Percentiles rank a stretch among this genome's conserved stretches.
Conservation (phyloP, 495 filamentous ascomycete species). For the Bryoglossum gracile region DNA sequence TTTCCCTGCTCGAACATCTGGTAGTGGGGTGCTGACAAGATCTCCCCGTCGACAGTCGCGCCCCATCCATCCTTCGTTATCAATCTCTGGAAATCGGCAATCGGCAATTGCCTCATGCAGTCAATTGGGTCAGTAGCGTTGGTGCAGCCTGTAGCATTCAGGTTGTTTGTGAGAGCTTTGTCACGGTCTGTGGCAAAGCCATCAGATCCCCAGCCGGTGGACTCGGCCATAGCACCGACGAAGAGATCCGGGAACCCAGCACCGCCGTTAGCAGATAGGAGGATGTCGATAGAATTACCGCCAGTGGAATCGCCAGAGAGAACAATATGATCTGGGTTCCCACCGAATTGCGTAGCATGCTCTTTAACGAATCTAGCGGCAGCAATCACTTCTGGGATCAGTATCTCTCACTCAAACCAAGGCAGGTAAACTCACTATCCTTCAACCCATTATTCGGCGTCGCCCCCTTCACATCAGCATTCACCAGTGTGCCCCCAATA, state of each 20-base stretch:
- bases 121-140: slow-evolving; percentile 34
- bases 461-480: too few species aligned
- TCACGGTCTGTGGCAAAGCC: slow-evolving; percentile 39
- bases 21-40: slow-evolving; percentile 53
- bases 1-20: slow-evolving; percentile 45
- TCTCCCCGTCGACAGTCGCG: slow-evolving; percentile 49
- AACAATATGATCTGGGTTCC: slow-evolving; percentile 61
- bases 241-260: slow-evolving; percentile 37
- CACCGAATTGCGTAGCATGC: slow-evolving; percentile 51
- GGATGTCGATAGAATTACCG: slow-evolving; percentile 56
- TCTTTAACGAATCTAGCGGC: background rate
- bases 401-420: background rate
- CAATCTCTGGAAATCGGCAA: slow-evolving; percentile 43
- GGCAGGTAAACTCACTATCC: slow-evolving; percentile 49
- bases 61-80: slow-evolving; percentile 50
- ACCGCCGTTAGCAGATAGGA: slow-evolving; percentile 55
- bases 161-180: slow-evolving; percentile 54
- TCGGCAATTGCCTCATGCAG: slow-evolving; percentile 42
- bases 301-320: slow-evolving; percentile 67
- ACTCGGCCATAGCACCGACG: slow-evolving; percentile 55
- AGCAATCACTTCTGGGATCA: background rate
- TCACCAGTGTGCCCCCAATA: slow-evolving; percentile 56
- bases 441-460: slow-evolving; percentile 65
- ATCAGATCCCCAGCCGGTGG: slow-evolving; percentile 49
- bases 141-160: slow-evolving; percentile 46